phyloP scores from a whole-genome alignment of 352 stramenopile species.

The Salisapilia sapeloensis region DNA sequence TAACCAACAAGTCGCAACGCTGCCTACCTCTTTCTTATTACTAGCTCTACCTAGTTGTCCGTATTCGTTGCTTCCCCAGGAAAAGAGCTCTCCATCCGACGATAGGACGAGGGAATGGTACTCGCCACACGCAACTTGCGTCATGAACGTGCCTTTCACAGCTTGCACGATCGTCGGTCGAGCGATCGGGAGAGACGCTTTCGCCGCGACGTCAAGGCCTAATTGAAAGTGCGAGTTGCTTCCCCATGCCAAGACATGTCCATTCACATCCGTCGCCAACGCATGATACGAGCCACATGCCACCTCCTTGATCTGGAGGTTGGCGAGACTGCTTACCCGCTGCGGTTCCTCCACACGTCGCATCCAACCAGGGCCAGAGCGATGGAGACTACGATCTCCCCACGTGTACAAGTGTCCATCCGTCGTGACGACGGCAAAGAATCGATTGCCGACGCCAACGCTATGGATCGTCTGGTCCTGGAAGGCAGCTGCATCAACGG shows the following conservation, averaged over 20 bases:
- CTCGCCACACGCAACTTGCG: constrained; percentile 40
- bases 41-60: constrained; percentile 30
- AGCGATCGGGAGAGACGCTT: constrained; percentile 8
- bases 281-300: constrained; percentile 55
- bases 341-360: constrained; percentile 19
- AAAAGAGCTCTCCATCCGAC: constrained; percentile 38
- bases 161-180: constrained; percentile 17
- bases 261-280: constrained; percentile 48
- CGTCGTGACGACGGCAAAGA: constrained; percentile 36
- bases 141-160: constrained; percentile 41
- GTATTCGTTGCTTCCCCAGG: constrained; percentile 59
- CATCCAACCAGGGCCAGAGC: constrained; percentile 32
- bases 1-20: constrained; percentile 18
- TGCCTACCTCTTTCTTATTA: constrained; percentile 9
- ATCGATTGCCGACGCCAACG: constrained; percentile 30
- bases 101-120: constrained; percentile 55
- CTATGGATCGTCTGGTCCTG: no score
- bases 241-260: constrained; percentile 58
- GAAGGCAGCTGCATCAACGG: no score
- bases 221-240: constrained; percentile 34
- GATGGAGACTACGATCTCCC: constrained; percentile 40
- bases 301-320: constrained; percentile 27
- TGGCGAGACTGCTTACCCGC: constrained; percentile 11
- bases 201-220: constrained; percentile 12
- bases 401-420: constrained; percentile 68